Percentiles rank a stretch among this genome's conserved stretches.
Evolutionary conservation across 2,329 filamentous ascomycete species (phyloP).

Genomic region (Microsporum audouinii): DNA sequence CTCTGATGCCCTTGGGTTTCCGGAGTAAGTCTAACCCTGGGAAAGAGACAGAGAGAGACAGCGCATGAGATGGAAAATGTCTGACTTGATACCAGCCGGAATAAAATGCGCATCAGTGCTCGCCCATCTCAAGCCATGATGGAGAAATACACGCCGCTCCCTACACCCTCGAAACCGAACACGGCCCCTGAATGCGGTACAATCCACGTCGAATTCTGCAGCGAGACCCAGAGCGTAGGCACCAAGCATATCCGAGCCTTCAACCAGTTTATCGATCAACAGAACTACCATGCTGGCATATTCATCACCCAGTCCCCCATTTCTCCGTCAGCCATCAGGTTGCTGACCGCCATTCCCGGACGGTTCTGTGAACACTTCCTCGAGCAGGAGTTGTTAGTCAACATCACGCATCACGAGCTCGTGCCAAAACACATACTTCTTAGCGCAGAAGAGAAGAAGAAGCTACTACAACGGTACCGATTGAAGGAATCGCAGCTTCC

Average conservation of each 20-base stretch:
- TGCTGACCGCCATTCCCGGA: conserved; percentile 64
- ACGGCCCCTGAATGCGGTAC: conserved; percentile 57
- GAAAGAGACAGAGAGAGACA: not conserved
- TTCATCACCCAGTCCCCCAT: conserved; percentile 75
- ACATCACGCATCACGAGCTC: conserved; percentile 95
- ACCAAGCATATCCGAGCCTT: conserved; percentile 88
- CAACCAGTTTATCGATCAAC: conserved; percentile 65
- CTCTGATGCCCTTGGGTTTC: conserved; percentile 58
- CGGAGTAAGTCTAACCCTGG: conserved; percentile 50
- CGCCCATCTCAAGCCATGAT: conserved; percentile 76
- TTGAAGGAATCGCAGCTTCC: conserved; percentile 97
- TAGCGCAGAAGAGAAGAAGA: conserved; percentile 77
- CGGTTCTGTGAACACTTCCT: conserved; percentile 88
- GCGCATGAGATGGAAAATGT: not conserved
- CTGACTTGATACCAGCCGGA: conserved; percentile 49
- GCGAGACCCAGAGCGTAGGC: conserved; percentile 61
- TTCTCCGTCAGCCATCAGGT: conserved; percentile 76
- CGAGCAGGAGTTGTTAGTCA: conserved; percentile 90
- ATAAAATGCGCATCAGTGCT: conserved; percentile 76
- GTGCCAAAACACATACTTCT: conserved; percentile 89
- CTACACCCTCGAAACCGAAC: conserved; percentile 57
- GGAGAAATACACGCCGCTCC: conserved; percentile 64
- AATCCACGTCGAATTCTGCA: conserved; percentile 87
- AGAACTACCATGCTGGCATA: conserved; percentile 80
- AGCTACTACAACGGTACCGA: conserved; percentile 76